Base-by-base conservation (phyloP, 306 rosid genomes). In the Cyamopsis tetragonoloba region DNA sequence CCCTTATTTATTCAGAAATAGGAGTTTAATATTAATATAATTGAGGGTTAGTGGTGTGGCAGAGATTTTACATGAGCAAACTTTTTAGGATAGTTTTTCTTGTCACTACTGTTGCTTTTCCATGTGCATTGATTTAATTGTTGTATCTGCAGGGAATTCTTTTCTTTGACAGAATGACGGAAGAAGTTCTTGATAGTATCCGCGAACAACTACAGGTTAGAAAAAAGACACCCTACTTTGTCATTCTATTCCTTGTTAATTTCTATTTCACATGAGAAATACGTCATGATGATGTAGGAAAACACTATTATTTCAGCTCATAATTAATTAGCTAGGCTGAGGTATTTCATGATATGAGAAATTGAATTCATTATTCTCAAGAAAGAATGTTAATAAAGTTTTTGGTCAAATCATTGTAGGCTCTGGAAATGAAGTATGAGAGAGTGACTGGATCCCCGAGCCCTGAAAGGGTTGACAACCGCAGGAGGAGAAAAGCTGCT, bases 151-250 rank as follows among this genome's bases (percentile, higher is more conserved):
- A 89, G 98, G 98, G 97, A 20, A 48, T 86, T 56, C 84, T 93
- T 66, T 93, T 89, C 86, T 89, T 93, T 60, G 97, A 93, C 46
- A 86, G 96, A 84, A 93, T 93, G 98, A 83, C 79, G 23, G 96
- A 86, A n/a, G 86, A 77, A 43, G 90, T 88, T 81, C 86, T 89
- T 26, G 87, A 82, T 17, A 67, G 82, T 39, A 77, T 89, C 60
- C 71, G 75, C 18, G 62, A 62, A 72, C 88, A 88, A 68, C 81
- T 92, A 63, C 89, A 86, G 91, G 96, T 84, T 67, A 65, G 81
- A 34, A 50, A 72, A 48, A 55, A n/a, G 41, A 12, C 18, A 24
- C 71, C 26, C 28, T 55, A 3, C n/a, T 34, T 19, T 71, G 46
- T 37, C 72, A 23, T 60, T 74, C 53, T 55, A 14, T 46, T 62